Conservation (phyloP, 352 stramenopile genomes). For the Phytophthora agathidicida region DNA sequence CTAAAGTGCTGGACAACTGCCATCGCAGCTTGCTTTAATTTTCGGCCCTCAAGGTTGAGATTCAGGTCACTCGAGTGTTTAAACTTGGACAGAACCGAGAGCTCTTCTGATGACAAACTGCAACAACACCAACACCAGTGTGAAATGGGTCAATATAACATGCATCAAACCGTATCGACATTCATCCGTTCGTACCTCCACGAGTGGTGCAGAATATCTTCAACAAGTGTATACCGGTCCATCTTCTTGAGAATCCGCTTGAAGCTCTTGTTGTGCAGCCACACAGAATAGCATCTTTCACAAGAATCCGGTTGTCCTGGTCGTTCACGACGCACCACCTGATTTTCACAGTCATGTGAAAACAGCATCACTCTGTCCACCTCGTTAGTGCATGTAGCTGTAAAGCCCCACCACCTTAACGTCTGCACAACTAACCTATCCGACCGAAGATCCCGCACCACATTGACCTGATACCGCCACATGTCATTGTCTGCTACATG, state of each 20-base stretch:
- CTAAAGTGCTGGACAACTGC: conserved; percentile 47
- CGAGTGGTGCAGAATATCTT: conserved; percentile 60
- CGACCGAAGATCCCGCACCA: conserved; percentile 66
- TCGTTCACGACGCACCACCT: conserved; percentile 52
- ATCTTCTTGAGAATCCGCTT: conserved; percentile 75
- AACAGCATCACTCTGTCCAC: conserved; percentile 63
- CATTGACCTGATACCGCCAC: conserved; percentile 70
- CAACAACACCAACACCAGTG: not conserved
- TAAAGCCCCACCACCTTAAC: too few species aligned
- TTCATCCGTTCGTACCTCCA: too few species aligned
- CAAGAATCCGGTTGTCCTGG: conserved; percentile 55
- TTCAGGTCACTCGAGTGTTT: conserved; percentile 67
- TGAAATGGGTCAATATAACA: not conserved
- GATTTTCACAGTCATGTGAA: conserved; percentile 73
- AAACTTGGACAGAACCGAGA: conserved; percentile 61
- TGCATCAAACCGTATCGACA: too few species aligned
- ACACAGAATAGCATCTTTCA: conserved; percentile 58
- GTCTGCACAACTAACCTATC: conserved; percentile 52
- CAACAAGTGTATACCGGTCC: conserved; percentile 63
- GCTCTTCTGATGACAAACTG: conserved; percentile 48
- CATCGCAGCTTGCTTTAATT: conserved; percentile 64
- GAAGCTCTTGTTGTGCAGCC: conserved; percentile 71
- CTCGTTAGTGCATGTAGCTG: too few species aligned
- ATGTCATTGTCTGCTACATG: too few species aligned
- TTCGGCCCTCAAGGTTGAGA: conserved; percentile 62